Percentiles rank a stretch among this genome's conserved stretches.
Conservation (phyloP, 2,329 filamentous ascomycete genomes). For the Ascomycota sp. region DNA sequence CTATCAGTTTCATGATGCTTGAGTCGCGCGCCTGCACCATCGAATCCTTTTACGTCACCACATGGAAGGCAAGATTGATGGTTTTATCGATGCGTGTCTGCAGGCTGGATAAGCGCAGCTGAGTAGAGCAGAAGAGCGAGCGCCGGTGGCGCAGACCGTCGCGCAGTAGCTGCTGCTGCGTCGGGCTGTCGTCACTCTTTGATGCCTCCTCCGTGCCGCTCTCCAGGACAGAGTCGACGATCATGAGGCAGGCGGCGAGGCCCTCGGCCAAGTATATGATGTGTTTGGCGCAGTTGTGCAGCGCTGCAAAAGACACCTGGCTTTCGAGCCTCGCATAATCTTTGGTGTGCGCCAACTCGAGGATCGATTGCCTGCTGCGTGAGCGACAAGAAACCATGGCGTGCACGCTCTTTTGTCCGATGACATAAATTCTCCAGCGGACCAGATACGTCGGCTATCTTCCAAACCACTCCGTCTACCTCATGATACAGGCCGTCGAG, state of each 20-base stretch:
- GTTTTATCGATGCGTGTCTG: conserved; percentile 15
- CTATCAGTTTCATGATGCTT: conserved; percentile 16
- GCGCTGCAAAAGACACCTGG: conserved; percentile 8
- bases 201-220: conserved; percentile 1
- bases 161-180: conserved; percentile 7
- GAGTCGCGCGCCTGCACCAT: conserved; percentile 14
- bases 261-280: conserved; percentile 11
- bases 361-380: conserved; percentile 5
- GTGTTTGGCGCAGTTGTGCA: conserved; percentile 12
- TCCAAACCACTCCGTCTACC: conserved; percentile 10
- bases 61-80: conserved; percentile 14
- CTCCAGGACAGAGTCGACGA: conserved; percentile 4
- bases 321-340: conserved; percentile 3
- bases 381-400: background rate
- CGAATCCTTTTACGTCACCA: conserved; percentile 16
- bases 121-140: conserved; percentile 14
- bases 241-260: conserved; percentile 9
- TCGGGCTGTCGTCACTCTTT: conserved; percentile 2
- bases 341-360: conserved; percentile 6
- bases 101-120: conserved; percentile 13
- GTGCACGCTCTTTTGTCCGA: background rate
- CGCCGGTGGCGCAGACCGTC: conserved; percentile 11
- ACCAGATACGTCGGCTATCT: conserved; percentile 10
- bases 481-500: conserved; percentile 10
- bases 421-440: conserved; percentile 9